Evolutionary conservation across 306 rosid species (phyloP).

Genomic region (Astragalus membranaceus): DNA sequence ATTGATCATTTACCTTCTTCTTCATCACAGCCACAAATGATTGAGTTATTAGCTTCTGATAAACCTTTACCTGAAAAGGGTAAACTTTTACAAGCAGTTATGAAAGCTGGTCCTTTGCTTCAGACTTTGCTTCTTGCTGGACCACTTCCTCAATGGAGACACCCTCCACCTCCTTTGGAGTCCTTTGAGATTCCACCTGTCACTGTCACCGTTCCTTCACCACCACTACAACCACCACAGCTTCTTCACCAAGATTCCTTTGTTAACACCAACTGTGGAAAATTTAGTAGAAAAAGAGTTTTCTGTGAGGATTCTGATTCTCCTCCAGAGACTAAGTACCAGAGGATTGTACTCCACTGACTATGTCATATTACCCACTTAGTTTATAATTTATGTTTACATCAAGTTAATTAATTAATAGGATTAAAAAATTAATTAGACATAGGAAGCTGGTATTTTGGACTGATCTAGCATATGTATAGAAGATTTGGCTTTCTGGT

Average conservation of each 20-base stretch:
- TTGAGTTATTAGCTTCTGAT: slow-evolving; percentile 40
- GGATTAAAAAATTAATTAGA: slow-evolving; percentile 20
- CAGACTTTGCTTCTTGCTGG: slow-evolving; percentile 88
- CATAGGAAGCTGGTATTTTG: slow-evolving; percentile 23
- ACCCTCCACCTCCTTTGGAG: slow-evolving; percentile 94
- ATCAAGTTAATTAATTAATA: slow-evolving; percentile 25
- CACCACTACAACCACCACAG: slow-evolving; percentile 16
- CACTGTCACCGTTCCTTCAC: slow-evolving; percentile 70
- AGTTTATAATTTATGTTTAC: slow-evolving; percentile 26
- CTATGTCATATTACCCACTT: slow-evolving; percentile 22
- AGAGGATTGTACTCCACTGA: slow-evolving; percentile 64
- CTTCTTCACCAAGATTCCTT: slow-evolving; percentile 49
- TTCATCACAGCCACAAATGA: not conserved
- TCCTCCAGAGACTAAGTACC: slow-evolving; percentile 65
- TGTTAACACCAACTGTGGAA: slow-evolving; percentile 43
- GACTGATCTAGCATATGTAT: slow-evolving; percentile 60
- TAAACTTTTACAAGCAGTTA: slow-evolving; percentile 90
- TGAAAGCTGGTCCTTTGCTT: slow-evolving; percentile 97
- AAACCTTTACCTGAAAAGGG: slow-evolving; percentile 93
- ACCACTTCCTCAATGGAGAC: slow-evolving; percentile 99
- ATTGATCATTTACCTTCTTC: slow-evolving; percentile 34
- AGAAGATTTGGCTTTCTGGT: slow-evolving; percentile 38
- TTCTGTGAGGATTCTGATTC: slow-evolving; percentile 53
- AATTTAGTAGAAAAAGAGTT: slow-evolving; percentile 60
- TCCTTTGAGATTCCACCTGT: slow-evolving; percentile 89